Evolutionary conservation across 2,329 filamentous ascomycete genomes (phyloP), one percentile per base, ranked within the genome.

Genomic region (Biscogniauxia mediterranea): DNA sequence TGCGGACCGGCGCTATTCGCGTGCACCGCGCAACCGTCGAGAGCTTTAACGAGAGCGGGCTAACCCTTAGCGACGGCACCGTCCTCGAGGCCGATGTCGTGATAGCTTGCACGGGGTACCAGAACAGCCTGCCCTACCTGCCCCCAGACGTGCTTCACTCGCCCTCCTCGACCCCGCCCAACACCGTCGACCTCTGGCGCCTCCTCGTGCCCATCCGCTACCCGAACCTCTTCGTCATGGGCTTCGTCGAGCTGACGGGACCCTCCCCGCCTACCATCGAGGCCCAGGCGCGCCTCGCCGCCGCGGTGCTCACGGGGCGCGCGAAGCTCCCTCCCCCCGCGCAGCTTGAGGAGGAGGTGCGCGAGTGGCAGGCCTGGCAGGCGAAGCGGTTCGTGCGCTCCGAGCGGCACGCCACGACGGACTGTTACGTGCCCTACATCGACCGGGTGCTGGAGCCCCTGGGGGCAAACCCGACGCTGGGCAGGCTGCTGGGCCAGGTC

Each of bases 211-310:
- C 75, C 11, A 72, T 73, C 1, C 64, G 64, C 17, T 70, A 74
- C 58, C 59, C 59, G 15, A 73, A 73, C 60, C 65, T 78, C 11
- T 78, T 73, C 61, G 65, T 77, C 19, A 64, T 76, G 52, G 73
- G 76, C 9, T 69, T 71, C 32, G 55, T 71, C 49, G 73, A 77
- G 61, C 62, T 70, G 7, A 56, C 68, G 9, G 76, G 76, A 0
- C 70, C 76, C 8, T 61, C 71, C 6, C 59, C 70, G n/a, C 72
- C 75, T 1, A 64, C 73, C 3, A 65, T 66, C 21, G 75, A 78
- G 59, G 71, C 73, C 1, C 74, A 76, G 65, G 71, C 73, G 17
- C 72, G 76, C 42, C 72, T 73, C 63, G 70, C 71, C 9, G 71
- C 71, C 8, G 71, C 70, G 11, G 63, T 73, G 2, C 52, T 77